Base-by-base conservation (phyloP, 805 yeast genomes). In the Trichomonascus vanleenenianus region DNA sequence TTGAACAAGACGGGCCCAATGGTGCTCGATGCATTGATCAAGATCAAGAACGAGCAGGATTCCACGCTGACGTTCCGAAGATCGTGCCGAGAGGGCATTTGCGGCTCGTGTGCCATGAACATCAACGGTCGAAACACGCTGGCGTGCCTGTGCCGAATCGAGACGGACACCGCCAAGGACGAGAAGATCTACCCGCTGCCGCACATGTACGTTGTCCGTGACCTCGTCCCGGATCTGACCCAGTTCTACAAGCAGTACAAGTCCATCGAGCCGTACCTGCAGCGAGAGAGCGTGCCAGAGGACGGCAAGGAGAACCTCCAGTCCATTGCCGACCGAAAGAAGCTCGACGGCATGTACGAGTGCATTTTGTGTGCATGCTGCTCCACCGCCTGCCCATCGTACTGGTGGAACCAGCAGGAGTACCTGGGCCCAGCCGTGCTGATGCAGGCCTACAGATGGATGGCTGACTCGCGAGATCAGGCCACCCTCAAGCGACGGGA, bases 331-430 rank as follows among this genome's bases (percentile, higher is more conserved):
- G 98, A 93, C 73, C 83, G 98, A 71, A 86, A 83, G 70, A 93
- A 93, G 72, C 76, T 91, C 63, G 97, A 93, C 67, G 98, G 98
- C 47, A 72, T 93, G 56, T 91, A 91, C 72, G 97, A 91, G 72
- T 91, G 98, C 75, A 91, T 91, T 60, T 74, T 91, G 64, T 91
- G 98, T 74, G 98, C 98, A 9, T 89, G 98, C 72, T 91, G 98
- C 71, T 89, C 97, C 31, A 93, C 98, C 43, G 82, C 97, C 15
- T 93, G 98, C 74, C 98, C 98, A 45, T 89, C 97, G 2, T 93
- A 93, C 78, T 93, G 98, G 98, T 93, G 98, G 98, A 93, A 93
- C 73, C 96, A 87, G 73, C 95, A 89, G 71, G 95, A 93, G 74
- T 93, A 93, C 71, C 74, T 93, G 59, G 98, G 98, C 47, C 98